phyloP scores from a whole-genome alignment of 2,329 filamentous ascomycete genomes.

The Aspergillus texensis region DNA sequence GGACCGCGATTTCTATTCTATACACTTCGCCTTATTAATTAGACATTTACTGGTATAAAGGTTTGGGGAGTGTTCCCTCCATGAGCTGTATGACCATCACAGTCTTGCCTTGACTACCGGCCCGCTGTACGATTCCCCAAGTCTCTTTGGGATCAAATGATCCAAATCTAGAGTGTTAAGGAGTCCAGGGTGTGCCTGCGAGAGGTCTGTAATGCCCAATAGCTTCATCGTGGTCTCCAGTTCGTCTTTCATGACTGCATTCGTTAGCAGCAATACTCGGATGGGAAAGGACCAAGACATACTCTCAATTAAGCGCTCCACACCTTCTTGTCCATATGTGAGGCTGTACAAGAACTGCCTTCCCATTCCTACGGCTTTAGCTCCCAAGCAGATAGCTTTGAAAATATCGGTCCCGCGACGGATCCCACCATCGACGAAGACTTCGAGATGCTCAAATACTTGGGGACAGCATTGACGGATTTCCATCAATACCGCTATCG shows the following conservation, averaged over 20 bases:
- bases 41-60: not conserved
- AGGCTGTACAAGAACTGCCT: conserved; percentile 26
- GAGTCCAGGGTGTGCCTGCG: conserved; percentile 8
- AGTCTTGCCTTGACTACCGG: conserved; percentile 1
- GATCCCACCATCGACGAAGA: conserved; percentile 56
- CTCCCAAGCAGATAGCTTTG: conserved; percentile 55
- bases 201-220: conserved; percentile 13
- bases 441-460: conserved; percentile 50
- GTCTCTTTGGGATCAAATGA: conserved; percentile 7
- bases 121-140: not conserved
- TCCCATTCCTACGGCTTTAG: conserved; percentile 55
- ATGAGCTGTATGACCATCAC: not conserved
- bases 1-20: not conserved
- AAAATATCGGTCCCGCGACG: conserved; percentile 55
- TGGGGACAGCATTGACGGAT: conserved; percentile 52
- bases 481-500: conserved; percentile 53
- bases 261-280: not conserved
- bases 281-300: not conserved
- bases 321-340: conserved; percentile 25
- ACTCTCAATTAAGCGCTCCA: conserved; percentile 7
- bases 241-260: conserved; percentile 14
- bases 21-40: not conserved
- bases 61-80: too few species aligned
- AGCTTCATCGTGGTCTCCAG: conserved; percentile 12
- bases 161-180: conserved; percentile 15